phyloP scores from a whole-genome alignment of 352 stramenopile genomes.

The Globisporangium polare region DNA sequence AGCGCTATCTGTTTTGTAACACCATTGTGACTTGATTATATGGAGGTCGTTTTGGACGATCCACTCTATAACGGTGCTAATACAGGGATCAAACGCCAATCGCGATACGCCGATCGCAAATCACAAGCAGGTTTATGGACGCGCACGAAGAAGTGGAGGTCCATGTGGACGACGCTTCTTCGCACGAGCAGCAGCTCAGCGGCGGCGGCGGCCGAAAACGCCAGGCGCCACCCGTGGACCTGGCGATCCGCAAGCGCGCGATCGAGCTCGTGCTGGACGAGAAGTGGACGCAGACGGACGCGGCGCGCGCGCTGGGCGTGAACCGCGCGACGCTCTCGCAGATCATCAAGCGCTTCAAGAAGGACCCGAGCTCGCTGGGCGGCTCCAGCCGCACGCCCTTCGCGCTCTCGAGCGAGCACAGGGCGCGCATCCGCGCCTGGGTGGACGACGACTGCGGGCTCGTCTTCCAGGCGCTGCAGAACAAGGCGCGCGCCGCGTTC shows the following conservation, averaged over 20 bases:
- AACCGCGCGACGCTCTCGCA: constrained; percentile 60
- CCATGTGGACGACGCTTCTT: too few relatives aligned
- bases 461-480: constrained; percentile 2
- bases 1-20: too few relatives aligned
- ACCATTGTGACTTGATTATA: too few relatives aligned
- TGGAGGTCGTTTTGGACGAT: too few relatives aligned
- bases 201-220: too few relatives aligned
- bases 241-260: constrained; percentile 18
- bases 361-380: constrained; percentile 32
- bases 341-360: constrained; percentile 55
- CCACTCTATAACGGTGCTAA: too few relatives aligned
- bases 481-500: neutral
- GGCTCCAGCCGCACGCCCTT: constrained; percentile 33
- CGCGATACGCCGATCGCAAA: too few relatives aligned
- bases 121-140: too few relatives aligned
- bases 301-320: constrained; percentile 50
- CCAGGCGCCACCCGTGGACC: too few relatives aligned
- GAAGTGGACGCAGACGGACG: constrained; percentile 31
- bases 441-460: constrained; percentile 29
- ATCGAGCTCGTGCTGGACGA: constrained; percentile 38
- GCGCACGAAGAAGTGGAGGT: too few relatives aligned
- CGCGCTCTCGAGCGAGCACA: constrained; percentile 43
- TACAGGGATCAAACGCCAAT: too few relatives aligned
- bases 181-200: too few relatives aligned
- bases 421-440: constrained; percentile 12